Percentiles rank a stretch among this genome's conserved stretches.
These are phyloP conservation scores for Apiotrichum montevideense DNA, from an alignment of 1,284 basidiomycete genomes.

Conservation along the genomic window DNA sequence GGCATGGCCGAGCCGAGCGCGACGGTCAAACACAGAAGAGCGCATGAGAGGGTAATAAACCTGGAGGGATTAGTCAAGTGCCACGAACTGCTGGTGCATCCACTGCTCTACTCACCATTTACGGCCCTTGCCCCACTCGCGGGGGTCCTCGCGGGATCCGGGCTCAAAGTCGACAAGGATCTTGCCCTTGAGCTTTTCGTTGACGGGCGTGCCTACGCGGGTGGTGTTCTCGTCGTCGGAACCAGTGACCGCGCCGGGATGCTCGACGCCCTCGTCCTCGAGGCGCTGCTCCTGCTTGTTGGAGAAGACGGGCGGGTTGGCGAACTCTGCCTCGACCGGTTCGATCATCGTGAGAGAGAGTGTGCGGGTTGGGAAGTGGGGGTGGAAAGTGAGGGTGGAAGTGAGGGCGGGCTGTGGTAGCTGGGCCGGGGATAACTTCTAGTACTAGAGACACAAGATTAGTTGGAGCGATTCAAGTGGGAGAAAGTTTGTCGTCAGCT, in stretches of 20 bases:
- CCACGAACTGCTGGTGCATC: background rate
- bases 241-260: conserved; percentile 4
- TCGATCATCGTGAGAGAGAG: conserved; percentile 24
- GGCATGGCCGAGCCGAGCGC: conserved; percentile 49
- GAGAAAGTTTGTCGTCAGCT: no score
- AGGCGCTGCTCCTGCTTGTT: conserved; percentile 23
- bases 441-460: background rate
- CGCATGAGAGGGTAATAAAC: conserved; percentile 28
- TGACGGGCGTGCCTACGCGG: background rate
- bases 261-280: conserved; percentile 25
- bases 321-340: conserved; percentile 37
- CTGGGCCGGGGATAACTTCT: no score
- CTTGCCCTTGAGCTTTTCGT: conserved; percentile 17
- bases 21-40: conserved; percentile 32
- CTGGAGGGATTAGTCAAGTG: conserved; percentile 6
- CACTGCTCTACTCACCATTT: conserved; percentile 28
- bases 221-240: background rate
- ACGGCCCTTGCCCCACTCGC: conserved; percentile 28
- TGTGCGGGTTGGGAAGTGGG: background rate
- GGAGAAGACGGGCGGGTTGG: conserved; percentile 31
- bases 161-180: conserved; percentile 31
- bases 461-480: background rate
- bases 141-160: conserved; percentile 28
- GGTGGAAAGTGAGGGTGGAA: background rate
- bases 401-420: background rate